phyloP scores from a whole-genome alignment of 2,329 filamentous ascomycete species.

The Penicillium sp. region DNA sequence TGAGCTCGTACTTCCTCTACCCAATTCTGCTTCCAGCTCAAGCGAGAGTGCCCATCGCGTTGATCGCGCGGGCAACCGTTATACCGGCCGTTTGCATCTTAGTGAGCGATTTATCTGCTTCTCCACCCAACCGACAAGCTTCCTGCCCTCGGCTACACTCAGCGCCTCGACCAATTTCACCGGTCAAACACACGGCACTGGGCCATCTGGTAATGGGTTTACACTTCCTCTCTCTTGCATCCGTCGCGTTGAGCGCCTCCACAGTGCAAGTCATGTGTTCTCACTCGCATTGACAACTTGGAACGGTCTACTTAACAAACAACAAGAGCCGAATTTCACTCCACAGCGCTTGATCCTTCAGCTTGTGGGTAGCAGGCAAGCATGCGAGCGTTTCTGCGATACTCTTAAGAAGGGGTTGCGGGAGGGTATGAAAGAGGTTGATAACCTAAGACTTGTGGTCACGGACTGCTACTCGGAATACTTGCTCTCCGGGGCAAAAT shows the following conservation, averaged over 20 bases:
- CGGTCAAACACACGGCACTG: conserved; percentile 89
- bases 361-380: conserved; percentile 82
- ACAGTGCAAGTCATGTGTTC: conserved; percentile 90
- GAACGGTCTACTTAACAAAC: conserved; percentile 70
- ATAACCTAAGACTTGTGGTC: conserved; percentile 79
- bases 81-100: conserved; percentile 88
- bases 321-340: conserved; percentile 60
- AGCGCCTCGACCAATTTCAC: conserved; percentile 83
- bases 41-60: conserved; percentile 63
- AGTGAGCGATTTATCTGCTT: conserved; percentile 97
- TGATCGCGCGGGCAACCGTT: conserved; percentile 75
- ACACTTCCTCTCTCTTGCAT: conserved; percentile 92
- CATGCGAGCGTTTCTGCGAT: conserved; percentile 95
- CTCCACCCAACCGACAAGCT: conserved; percentile 89
- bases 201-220: conserved; percentile 93
- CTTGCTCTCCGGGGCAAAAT: conserved; percentile 57
- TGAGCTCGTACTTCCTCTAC: conserved; percentile 84
- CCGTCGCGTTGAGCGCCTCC: conserved; percentile 85
- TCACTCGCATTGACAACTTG: conserved; percentile 93
- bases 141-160: conserved; percentile 77
- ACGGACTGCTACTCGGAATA: conserved; percentile 91
- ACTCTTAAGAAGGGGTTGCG: conserved; percentile 88
- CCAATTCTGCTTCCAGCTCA: conserved; percentile 61
- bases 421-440: conserved; percentile 84
- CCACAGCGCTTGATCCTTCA: conserved; percentile 92